Evolutionary conservation across 352 stramenopile species (phyloP).

Genomic region (Phytophthora melonis): DNA sequence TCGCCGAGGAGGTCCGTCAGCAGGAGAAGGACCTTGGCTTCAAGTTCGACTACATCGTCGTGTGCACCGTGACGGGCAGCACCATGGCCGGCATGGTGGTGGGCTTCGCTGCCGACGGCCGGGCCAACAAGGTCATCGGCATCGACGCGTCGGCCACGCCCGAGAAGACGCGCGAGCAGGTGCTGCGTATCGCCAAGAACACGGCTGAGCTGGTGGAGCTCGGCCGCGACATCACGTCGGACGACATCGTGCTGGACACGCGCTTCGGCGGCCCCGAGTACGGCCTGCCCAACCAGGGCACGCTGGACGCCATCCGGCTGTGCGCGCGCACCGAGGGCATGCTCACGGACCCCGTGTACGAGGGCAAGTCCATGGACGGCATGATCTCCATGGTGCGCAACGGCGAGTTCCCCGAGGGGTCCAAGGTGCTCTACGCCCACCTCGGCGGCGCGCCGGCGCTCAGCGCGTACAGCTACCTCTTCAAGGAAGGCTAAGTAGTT

Average conservation of each 20-base stretch:
- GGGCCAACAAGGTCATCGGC: constrained; percentile 50
- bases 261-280: constrained; percentile 46
- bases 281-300: constrained; percentile 44
- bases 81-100: constrained; percentile 53
- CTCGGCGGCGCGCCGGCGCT: constrained; percentile 40
- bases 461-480: constrained; percentile 51
- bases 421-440: constrained; percentile 47
- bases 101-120: constrained; percentile 41
- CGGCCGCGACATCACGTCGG: constrained; percentile 36
- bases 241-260: constrained; percentile 46
- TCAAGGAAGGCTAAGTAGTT: constrained; percentile 35
- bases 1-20: constrained; percentile 43
- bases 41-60: constrained; percentile 49
- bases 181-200: constrained; percentile 46
- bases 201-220: constrained; percentile 45
- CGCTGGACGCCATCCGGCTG: constrained; percentile 44
- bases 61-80: constrained; percentile 48
- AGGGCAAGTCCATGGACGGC: constrained; percentile 51
- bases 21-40: constrained; percentile 50
- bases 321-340: constrained; percentile 47
- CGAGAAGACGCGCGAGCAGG: constrained; percentile 45
- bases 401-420: constrained; percentile 44
- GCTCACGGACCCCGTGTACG: constrained; percentile 48
- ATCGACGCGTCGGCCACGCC: constrained; percentile 47
- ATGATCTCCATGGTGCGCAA: constrained; percentile 52